Base-by-base conservation (phyloP, 768 basidiomycete genomes). In the Paxillus ammoniavirescens region DNA sequence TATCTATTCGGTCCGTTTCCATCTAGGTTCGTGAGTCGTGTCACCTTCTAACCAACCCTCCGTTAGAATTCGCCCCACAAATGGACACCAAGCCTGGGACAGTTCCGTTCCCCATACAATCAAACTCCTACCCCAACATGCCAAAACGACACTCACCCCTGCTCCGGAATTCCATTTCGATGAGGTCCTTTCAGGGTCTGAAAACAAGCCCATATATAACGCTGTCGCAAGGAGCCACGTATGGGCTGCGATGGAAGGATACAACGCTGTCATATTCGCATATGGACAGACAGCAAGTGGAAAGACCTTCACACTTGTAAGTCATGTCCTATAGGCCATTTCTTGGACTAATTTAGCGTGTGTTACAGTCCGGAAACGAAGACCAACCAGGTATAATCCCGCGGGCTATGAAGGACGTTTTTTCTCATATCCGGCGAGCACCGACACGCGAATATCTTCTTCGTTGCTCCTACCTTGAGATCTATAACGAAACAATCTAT, bases 331-430 rank as follows among this genome's bases (percentile, higher is more conserved):
- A 13, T 8, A 12, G 1, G 0, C n/a, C 37, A 76, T 77, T 65
- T 77, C 76, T 0, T 76, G 74, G 56, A 81, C 80, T n/a, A 26
- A 31, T 48, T 52, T 5, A 53, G 7, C 23, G 23, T 38, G 18
- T 1, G 9, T 31, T 48, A 17, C 63, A 93, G 71, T 81, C 79
- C n/a, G 91, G 92, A 26, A 82, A 80, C 60, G 81, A 93, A 12
- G 77, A 82, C 5, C 88, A 97, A 58, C 95, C 96, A 0, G 96
- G 96, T 47, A 94, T 99, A 53, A 97, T 97, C 54, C 95, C 94
- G 3, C 84, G 91, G 26, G 86, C 95, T 0, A 89, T 98, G 82
- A 84, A 86, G 52, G 95, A 98, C 56, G 86, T 99, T 1, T 98
- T 98, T 70, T 78, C 80, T 0, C 86, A 82, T 66, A 96, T 96